Evolutionary conservation across 2,329 filamentous ascomycete species (phyloP).

Genomic region (Talaromyces sp.): DNA sequence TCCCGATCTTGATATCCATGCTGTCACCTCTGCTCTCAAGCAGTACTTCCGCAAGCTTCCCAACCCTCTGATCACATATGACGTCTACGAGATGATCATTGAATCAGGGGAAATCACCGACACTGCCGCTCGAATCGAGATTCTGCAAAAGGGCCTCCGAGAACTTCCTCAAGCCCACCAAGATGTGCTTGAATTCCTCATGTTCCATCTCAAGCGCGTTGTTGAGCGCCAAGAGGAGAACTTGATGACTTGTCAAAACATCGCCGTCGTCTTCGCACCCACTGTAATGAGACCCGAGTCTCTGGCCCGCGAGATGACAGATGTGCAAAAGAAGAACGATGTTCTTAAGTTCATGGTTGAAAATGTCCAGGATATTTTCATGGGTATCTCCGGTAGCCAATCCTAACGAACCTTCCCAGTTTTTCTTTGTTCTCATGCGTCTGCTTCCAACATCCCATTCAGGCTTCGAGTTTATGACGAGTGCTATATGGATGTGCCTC

Average conservation of each 20-base stretch:
- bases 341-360: conserved; percentile 93
- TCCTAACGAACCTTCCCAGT: not conserved
- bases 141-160: conserved; percentile 73
- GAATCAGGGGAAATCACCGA: conserved; percentile 68
- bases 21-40: conserved; percentile 92
- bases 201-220: conserved; percentile 90
- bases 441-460: not conserved
- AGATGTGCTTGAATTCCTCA: conserved; percentile 88
- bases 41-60: conserved; percentile 97
- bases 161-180: conserved; percentile 80
- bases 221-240: conserved; percentile 82
- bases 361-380: conserved; percentile 80
- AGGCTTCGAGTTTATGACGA: not conserved
- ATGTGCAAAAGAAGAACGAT: conserved; percentile 90
- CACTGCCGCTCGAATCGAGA: conserved; percentile 67
- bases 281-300: conserved; percentile 93
- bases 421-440: not conserved
- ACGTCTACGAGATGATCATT: conserved; percentile 85
- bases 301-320: conserved; percentile 91
- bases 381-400: conserved; percentile 38
- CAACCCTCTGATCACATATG: conserved; percentile 84
- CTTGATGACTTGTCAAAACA: conserved; percentile 93
- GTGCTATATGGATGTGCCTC: conserved; percentile 7
- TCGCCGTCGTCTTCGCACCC: conserved; percentile 95
- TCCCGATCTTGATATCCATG: conserved; percentile 89